Evolutionary conservation across 2,329 filamentous ascomycete species (phyloP).

Genomic region (Tolypocladium ophioglossoides): DNA sequence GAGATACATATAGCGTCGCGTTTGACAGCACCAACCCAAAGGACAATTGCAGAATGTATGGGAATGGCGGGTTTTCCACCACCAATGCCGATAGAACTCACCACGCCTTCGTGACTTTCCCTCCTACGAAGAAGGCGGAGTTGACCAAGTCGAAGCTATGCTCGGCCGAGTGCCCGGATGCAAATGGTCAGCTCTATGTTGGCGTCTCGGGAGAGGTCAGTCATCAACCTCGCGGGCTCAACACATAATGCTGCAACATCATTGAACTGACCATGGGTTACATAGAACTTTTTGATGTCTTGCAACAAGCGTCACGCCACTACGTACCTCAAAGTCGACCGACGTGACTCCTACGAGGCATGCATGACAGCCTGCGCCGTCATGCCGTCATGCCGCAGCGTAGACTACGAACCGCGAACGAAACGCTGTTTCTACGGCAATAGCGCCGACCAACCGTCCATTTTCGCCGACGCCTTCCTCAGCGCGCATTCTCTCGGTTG

Average conservation of each 20-base stretch:
- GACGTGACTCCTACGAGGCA: conserved; percentile 1
- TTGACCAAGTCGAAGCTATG: conserved; percentile 5
- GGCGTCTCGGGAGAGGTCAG: conserved; percentile 3
- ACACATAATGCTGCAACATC: neutral
- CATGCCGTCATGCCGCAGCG: conserved; percentile 8
- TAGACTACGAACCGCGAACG: conserved; percentile 8
- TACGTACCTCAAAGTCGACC: conserved; percentile 3
- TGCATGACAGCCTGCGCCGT: conserved; percentile 5
- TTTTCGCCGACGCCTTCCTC: conserved; percentile 7
- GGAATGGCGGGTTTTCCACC: conserved; percentile 5
- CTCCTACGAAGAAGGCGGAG: conserved; percentile 2
- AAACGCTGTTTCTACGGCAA: conserved; percentile 6
- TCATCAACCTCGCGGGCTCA: neutral
- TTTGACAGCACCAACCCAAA: neutral
- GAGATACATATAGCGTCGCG: neutral
- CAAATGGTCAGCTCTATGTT: conserved; percentile 5
- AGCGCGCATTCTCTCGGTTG: conserved; percentile 8
- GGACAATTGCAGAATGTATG: conserved; percentile 8
- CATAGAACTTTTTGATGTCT: conserved; percentile 7
- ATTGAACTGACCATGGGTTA: neutral
- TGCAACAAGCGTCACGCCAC: conserved; percentile 8
- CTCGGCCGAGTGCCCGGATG: conserved; percentile 7
- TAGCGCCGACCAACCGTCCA: conserved; percentile 5
- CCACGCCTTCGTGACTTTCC: conserved; percentile 4
- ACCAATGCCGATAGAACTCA: neutral